Evolutionary conservation across 805 yeast genomes (phyloP), one percentile per base, ranked within the genome.

Genomic region (Lachancea dasiensis): DNA sequence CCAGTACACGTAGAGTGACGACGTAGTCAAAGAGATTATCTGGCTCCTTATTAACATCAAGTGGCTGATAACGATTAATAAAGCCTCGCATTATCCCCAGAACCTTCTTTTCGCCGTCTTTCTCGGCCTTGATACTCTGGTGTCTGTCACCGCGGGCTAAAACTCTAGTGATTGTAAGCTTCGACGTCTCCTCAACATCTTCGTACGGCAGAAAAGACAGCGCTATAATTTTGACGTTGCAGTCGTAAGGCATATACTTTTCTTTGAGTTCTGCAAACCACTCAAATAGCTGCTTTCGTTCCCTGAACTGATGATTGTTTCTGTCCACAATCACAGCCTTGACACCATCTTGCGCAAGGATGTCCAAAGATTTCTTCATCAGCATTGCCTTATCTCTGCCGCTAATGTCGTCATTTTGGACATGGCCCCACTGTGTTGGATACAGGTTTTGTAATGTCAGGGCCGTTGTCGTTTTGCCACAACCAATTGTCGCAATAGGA

Each of bases 381-480:
- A 81, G 62, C 46, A 69, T 66, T 11, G 68, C 58, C 40, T 69
- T 72, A n/a, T 70, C 67, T 41, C 61, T 65, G 0, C 67, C 60
- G 15, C 67, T 67, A 17, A 84, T 66, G 47, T 84, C 75, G 60
- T 90, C 97, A 61, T 86, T 92, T 56, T 86, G 95, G 8, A 84
- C 67, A 49, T 80, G 83, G 0, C 73, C 80, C 81, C 95, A 81
- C 0, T 63, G 54, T 1, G 53, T 47, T 1, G 80, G 79, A 39
- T 67, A 79, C 7, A 89, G 57, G 7, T 67, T 52, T 0, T 51
- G 44, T 27, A 92, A 63, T 0, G 89, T 78, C 24, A 75, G 55
- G 5, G 84, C 75, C 0, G 84, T 73, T 0, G 97, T 86, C 0
- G 97, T 87, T 55, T 92, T 92, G 6, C 98, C 98, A 60, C 96